A percentile compares a stretch with the other conserved stretches of the same genome.
Evolutionary conservation across 179 eudicot genomes (phyloP).

Genomic region (Spergularia azorica): DNA sequence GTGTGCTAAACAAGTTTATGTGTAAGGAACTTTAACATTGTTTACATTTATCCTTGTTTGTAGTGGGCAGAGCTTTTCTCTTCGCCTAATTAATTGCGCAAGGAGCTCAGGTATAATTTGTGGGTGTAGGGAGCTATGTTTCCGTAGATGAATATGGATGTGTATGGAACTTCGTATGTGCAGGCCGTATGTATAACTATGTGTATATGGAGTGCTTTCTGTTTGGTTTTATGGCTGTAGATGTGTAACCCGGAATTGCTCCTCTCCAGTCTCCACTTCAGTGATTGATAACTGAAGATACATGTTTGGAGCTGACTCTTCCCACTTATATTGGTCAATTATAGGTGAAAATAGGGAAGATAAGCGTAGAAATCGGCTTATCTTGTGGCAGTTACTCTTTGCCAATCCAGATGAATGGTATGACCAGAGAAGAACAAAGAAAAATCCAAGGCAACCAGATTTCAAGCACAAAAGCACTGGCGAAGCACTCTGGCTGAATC

Average conservation of each 20-base stretch:
- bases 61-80: too few species aligned
- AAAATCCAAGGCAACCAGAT: conserved; percentile 52
- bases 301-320: not conserved
- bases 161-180: too few species aligned
- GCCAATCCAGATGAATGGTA: conserved; percentile 70
- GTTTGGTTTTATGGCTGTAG: not conserved
- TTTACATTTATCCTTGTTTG: too few species aligned
- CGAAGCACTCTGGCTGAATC: conserved; percentile 68
- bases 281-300: not conserved
- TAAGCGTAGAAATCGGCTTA: conserved; percentile 44
- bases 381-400: conserved; percentile 69
- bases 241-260: not conserved
- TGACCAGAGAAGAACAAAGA: conserved; percentile 54
- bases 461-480: conserved; percentile 65
- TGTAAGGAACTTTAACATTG: not conserved
- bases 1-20: too few species aligned
- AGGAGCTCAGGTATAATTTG: too few species aligned
- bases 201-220: too few species aligned
- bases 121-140: too few species aligned
- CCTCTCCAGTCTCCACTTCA: not conserved
- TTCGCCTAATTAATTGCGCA: too few species aligned
- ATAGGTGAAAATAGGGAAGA: conserved; percentile 37
- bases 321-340: not conserved
- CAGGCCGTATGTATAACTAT: too few species aligned
- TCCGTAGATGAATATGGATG: too few species aligned